A percentile compares a stretch with the other conserved stretches of the same genome.
Conservation (phyloP, 83 land plant species). For the Thuja plicata region DNA sequence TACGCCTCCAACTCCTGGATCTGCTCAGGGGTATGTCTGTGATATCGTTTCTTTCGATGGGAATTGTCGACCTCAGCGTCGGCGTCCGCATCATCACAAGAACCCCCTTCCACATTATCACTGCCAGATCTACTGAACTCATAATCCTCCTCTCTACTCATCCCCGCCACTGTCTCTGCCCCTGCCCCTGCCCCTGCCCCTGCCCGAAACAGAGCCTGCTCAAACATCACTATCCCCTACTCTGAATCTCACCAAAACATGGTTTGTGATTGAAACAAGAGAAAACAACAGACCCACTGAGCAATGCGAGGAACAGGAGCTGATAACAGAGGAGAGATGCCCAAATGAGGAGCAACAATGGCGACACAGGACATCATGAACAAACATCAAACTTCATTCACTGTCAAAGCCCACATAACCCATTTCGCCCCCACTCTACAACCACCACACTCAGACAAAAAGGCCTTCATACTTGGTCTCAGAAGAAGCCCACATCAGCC, state of each 20-base stretch:
- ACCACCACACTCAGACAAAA: too few relatives aligned
- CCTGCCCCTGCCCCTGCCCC: not conserved
- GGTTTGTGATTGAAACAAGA: not conserved
- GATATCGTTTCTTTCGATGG: slow-evolving; percentile 68
- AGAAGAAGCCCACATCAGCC: too few relatives aligned
- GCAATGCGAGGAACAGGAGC: slow-evolving; percentile 68
- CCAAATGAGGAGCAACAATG: slow-evolving; percentile 28
- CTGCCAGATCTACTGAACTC: slow-evolving; percentile 87
- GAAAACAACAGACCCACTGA: slow-evolving; percentile 7
- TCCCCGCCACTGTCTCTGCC: not conserved
- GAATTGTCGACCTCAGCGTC: slow-evolving; percentile 38
- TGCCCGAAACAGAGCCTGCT: slow-evolving; percentile 37
- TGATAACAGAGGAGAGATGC: slow-evolving; percentile 33
- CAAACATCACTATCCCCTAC: not conserved
- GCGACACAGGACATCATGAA: slow-evolving; percentile 39
- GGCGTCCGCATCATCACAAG: slow-evolving; percentile 72
- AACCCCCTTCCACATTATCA: slow-evolving; percentile 69
- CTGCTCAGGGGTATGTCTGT: slow-evolving; percentile 90
- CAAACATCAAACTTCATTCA: too few relatives aligned
- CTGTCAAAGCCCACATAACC: too few relatives aligned
- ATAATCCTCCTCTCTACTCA: slow-evolving; percentile 59
- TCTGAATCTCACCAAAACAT: not conserved
- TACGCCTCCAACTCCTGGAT: slow-evolving; percentile 91
- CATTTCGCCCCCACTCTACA: too few relatives aligned
- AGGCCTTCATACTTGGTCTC: too few relatives aligned